Base-by-base conservation (phyloP, 78 protist species). In the Anaeramoeba flamelloides region DNA sequence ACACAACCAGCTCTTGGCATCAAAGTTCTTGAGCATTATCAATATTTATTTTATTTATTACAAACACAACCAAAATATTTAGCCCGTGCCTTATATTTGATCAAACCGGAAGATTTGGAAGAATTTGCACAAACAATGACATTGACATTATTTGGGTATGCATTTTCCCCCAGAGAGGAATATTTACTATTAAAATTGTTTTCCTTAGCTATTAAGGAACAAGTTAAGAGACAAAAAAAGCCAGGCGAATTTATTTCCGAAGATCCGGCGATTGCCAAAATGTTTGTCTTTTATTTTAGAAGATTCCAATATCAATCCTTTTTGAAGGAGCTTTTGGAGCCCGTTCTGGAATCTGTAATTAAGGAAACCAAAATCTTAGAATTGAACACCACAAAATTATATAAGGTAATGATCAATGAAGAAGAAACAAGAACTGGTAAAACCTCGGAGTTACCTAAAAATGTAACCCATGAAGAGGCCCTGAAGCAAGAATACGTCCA, bases 131-230 rank as follows among this genome's bases (percentile, higher is more conserved):
- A 85, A 37, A 89, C 92, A 36, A 86, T 89, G 3, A 88, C 89
- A 36, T 39, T 89, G 12, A 89, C 92, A 1, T 38, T 89, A 17
- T 89, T 84, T 81, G 92, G 92, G 77, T 87, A 89, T 77, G 92
- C 92, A 31, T 89, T 89, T 74, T 83, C 92, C 33, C 92, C 92
- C 75, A 36, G 92, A 34, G 92, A 89, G 79, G 92, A 89, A 81
- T 89, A 86, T 78, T 79, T 89, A n/a, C 39, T 89, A 39, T 87
- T 89, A 38, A 85, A 81, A 1, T 83, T 89, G 79, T 89, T 89
- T 79, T 80, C 83, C 40, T 77, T 83, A 38, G 81, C 92, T 33
- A 77, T 89, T 32, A 86, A 88, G 81, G 80, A 82, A 69, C 90
- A 89, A 38, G 79, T 89, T 83, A 74, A 83, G 2, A 83, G 79